phyloP scores from a whole-genome alignment of 257 asterid genomes.

The Solanum bulbocastanum region DNA sequence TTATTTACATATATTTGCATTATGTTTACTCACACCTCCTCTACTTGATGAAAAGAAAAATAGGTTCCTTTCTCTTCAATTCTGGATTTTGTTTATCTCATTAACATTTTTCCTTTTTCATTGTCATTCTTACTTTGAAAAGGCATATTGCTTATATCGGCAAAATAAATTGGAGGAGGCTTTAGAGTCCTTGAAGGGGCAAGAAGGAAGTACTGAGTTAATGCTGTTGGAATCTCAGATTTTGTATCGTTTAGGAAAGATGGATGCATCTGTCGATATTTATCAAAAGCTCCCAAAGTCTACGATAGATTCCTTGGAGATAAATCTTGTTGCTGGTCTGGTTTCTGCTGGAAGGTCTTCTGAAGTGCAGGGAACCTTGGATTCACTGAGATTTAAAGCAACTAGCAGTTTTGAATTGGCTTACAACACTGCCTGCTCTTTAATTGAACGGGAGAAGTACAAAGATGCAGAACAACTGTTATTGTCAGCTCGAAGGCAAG shows the following conservation, averaged over 20 bases:
- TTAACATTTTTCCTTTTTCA: neutral
- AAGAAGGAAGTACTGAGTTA: constrained; percentile 36
- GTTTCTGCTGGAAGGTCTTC: constrained; percentile 85
- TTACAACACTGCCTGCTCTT: constrained; percentile 79
- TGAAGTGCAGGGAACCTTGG: constrained; percentile 73
- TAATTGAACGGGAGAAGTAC: constrained; percentile 58
- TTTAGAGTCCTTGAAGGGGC: constrained; percentile 52
- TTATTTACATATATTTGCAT: too few species aligned
- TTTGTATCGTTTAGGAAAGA: constrained; percentile 61
- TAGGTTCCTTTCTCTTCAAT: neutral
- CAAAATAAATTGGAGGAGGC: constrained; percentile 82
- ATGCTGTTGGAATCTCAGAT: constrained; percentile 81
- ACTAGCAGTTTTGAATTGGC: constrained; percentile 93
- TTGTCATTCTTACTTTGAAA: constrained; percentile 1
- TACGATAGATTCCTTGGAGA: constrained; percentile 58
- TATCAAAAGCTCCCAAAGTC: constrained; percentile 69
- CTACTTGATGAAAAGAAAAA: neutral
- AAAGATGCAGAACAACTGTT: constrained; percentile 82
- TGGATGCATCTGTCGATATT: constrained; percentile 62
- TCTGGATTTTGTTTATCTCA: neutral
- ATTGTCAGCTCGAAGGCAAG: constrained; percentile 79
- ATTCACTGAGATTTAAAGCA: constrained; percentile 62
- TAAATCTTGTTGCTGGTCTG: constrained; percentile 67
- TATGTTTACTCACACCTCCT: neutral
- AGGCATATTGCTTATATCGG: constrained; percentile 94